Conservation (phyloP, 176 grass and related monocot species). For the Hyparrhenia diplandra region DNA sequence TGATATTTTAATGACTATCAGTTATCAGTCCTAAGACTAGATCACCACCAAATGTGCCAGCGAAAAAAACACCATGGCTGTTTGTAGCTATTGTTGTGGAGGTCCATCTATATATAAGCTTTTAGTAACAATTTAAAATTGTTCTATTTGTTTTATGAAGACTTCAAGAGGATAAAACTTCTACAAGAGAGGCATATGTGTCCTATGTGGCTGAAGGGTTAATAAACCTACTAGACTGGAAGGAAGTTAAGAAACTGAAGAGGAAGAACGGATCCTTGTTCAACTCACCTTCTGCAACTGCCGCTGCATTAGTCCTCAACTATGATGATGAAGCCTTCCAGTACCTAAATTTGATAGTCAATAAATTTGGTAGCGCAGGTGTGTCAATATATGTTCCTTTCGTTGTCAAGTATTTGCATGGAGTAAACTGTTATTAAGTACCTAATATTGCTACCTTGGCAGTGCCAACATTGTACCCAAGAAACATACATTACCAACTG, state of each 20-base stretch:
- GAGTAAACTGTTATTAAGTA: no score
- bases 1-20: no score
- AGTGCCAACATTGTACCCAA: no score
- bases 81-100: no score
- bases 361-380: constrained; percentile 58
- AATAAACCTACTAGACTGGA: constrained; percentile 38
- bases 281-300: constrained; percentile 64
- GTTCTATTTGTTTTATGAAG: no score
- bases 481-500: no score
- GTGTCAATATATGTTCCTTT: background rate
- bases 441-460: no score
- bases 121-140: no score
- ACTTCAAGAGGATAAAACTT: background rate
- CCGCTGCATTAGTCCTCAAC: constrained; percentile 31
- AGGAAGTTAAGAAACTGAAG: constrained; percentile 56
- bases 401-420: background rate
- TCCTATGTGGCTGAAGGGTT: constrained; percentile 69
- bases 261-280: constrained; percentile 72
- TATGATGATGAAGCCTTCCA: constrained; percentile 47
- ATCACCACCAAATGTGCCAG: no score
- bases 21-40: no score
- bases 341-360: constrained; percentile 48
- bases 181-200: constrained; percentile 52
- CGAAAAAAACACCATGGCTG: no score
- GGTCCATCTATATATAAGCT: no score